A percentile compares a stretch with the other conserved stretches of the same genome.
Conservation (phyloP, 805 yeast genomes). For the Metschnikowia dekortorum region DNA sequence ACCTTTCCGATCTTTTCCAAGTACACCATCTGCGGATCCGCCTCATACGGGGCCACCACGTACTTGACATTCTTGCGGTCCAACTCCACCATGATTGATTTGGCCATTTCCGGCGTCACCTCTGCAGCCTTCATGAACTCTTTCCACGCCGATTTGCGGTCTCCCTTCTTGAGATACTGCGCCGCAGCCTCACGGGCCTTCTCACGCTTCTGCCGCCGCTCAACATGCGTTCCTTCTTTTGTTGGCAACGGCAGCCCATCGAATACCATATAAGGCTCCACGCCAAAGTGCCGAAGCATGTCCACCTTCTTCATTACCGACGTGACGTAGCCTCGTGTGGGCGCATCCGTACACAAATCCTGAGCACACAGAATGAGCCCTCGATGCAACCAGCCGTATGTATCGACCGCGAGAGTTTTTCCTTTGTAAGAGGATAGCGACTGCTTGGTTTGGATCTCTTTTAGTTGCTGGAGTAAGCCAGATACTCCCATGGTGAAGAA, state of each 20-base stretch:
- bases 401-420: conserved; percentile 83
- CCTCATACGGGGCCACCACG: conserved; percentile 97
- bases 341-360: conserved; percentile 67
- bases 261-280: conserved; percentile 83
- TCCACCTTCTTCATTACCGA: conserved; percentile 64
- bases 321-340: conserved; percentile 68
- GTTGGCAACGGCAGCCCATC: conserved; percentile 88
- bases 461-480: conserved; percentile 76
- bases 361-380: conserved; percentile 79
- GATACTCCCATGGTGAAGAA: conserved; percentile 64
- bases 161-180: conserved; percentile 48
- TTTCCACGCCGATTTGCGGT: conserved; percentile 56
- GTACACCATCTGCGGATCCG: conserved; percentile 94
- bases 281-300: conserved; percentile 62
- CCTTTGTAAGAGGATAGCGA: conserved; percentile 63
- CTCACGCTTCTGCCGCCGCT: conserved; percentile 53
- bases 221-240: conserved; percentile 67
- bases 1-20: conserved; percentile 71
- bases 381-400: conserved; percentile 94
- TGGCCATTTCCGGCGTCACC: conserved; percentile 89
- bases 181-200: conserved; percentile 57
- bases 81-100: conserved; percentile 70
- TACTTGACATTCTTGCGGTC: conserved; percentile 54
- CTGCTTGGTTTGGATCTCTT: conserved; percentile 62
- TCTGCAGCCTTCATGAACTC: conserved; percentile 76